phyloP scores from a whole-genome alignment of 345 rosid species.

The Leavenworthia alabamica region DNA sequence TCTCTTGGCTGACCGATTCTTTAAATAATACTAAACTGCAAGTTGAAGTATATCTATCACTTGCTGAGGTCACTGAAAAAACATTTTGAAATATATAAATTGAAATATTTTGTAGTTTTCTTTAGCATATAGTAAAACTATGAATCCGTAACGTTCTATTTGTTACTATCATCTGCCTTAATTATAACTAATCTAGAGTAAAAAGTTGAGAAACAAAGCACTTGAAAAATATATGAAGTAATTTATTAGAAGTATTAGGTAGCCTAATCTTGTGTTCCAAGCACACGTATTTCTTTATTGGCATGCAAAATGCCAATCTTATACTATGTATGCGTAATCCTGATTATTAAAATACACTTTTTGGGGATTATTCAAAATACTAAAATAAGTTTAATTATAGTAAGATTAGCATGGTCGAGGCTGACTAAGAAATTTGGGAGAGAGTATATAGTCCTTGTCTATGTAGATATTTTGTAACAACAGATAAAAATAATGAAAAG shows the following conservation, averaged over 20 bases:
- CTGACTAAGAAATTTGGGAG: no score
- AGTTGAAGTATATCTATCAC: conserved; percentile 17
- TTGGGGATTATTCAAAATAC: background rate
- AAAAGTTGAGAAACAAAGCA: background rate
- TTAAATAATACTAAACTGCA: conserved; percentile 8
- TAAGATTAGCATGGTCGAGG: conserved; percentile 2
- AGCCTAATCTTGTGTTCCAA: conserved; percentile 23
- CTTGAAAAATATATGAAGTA: no score
- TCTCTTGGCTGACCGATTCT: conserved; percentile 21
- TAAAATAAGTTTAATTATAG: conserved; percentile 7
- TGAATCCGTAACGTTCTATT: background rate
- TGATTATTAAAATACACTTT: conserved; percentile 4
- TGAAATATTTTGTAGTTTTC: background rate
- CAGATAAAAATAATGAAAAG: background rate
- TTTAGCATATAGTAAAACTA: background rate
- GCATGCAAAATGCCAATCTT: conserved; percentile 17
- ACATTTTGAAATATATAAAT: background rate
- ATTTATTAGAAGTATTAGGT: conserved; percentile 26
- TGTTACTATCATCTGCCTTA: background rate
- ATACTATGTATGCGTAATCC: background rate
- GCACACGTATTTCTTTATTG: conserved; percentile 10
- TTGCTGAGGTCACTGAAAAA: background rate
- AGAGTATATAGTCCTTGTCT: no score
- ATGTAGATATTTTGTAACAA: no score
- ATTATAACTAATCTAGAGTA: no score